A percentile compares a stretch with the other conserved stretches of the same genome.
Conservation (phyloP, 176 grass and related monocot species). For the Alloteropsis semialata region DNA sequence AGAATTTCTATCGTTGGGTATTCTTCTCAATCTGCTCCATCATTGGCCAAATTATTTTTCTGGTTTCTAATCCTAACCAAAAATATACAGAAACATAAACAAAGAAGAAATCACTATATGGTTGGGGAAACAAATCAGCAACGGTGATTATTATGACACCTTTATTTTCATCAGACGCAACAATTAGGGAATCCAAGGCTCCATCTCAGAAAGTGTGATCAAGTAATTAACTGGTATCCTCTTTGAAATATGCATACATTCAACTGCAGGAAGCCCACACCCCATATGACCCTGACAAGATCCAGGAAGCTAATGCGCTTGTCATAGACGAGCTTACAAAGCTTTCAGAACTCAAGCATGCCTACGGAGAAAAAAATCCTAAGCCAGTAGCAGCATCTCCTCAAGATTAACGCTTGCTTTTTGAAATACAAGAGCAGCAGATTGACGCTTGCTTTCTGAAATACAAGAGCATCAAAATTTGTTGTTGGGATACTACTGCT, state of each 20-base stretch:
- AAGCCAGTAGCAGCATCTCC: constrained; percentile 74
- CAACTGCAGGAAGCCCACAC: constrained; percentile 96
- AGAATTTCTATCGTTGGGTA: constrained; percentile 8
- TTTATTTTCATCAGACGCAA: not conserved
- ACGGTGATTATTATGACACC: not conserved
- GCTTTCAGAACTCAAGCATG: constrained; percentile 94
- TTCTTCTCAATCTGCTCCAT: constrained; percentile 8
- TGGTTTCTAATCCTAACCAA: constrained; percentile 7
- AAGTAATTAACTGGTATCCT: constrained; percentile 47
- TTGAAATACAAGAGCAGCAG: constrained; percentile 95
- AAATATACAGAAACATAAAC: not conserved
- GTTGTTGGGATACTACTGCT: too few relatives aligned
- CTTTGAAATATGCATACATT: constrained; percentile 86
- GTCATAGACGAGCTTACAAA: constrained; percentile 91
- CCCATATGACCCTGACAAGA: constrained; percentile 89
- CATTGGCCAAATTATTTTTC: not conserved
- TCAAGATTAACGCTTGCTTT: constrained; percentile 80
- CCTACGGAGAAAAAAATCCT: constrained; percentile 87
- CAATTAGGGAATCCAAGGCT: not conserved
- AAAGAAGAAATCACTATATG: not conserved
- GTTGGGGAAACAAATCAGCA: not conserved
- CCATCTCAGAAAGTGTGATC: not conserved
- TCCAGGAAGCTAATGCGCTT: constrained; percentile 82
- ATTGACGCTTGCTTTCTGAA: too few relatives aligned
- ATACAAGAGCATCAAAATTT: too few relatives aligned